Percentiles rank a stretch among this genome's conserved stretches.
phyloP scores from a whole-genome alignment of 306 rosid genomes.

The Ammopiptanthus mongolicus region DNA sequence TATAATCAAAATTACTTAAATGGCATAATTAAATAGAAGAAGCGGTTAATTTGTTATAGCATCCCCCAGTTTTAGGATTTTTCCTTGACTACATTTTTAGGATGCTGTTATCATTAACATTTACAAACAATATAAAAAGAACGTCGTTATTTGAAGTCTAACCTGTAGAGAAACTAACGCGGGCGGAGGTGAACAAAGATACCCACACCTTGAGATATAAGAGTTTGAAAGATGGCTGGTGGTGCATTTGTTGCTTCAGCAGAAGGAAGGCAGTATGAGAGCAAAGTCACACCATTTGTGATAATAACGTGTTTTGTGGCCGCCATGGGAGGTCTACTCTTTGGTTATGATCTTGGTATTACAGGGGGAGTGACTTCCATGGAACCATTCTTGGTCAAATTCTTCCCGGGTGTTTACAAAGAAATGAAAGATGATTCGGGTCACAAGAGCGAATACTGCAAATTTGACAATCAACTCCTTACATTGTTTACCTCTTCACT shows the following conservation, averaged over 20 bases:
- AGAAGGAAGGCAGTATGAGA: not conserved
- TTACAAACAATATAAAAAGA: not conserved
- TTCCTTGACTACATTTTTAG: not conserved
- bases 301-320: conserved; percentile 28
- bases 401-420: conserved; percentile 12
- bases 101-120: not conserved
- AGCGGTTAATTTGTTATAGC: too few species aligned
- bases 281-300: conserved; percentile 22
- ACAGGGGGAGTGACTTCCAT: conserved; percentile 28
- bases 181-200: not conserved
- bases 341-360: conserved; percentile 33
- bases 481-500: conserved; percentile 33
- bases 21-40: too few species aligned
- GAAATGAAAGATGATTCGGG: not conserved
- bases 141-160: not conserved
- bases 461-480: conserved; percentile 25
- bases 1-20: not conserved
- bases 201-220: not conserved
- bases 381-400: conserved; percentile 26
- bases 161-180: not conserved
- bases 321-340: conserved; percentile 31
- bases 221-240: conserved; percentile 18
- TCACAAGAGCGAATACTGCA: conserved; percentile 4
- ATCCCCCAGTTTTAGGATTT: too few species aligned
- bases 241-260: not conserved